Conservation (phyloP, 208 protist species). For the Cochliopodium minus region DNA sequence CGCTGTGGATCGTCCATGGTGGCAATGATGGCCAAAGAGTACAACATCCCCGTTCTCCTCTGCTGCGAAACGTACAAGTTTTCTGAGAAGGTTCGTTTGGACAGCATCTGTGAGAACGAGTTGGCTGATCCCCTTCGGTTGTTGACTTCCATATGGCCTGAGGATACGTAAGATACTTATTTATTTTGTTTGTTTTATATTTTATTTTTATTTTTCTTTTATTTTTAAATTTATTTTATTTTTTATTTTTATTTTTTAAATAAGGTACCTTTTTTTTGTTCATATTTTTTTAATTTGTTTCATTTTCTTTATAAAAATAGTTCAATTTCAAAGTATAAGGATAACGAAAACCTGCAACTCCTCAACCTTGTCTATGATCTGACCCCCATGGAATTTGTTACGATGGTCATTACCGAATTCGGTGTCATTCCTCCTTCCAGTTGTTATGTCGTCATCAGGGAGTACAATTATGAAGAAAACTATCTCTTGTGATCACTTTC, state of each 20-base stretch:
- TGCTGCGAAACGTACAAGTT: constrained; percentile 95
- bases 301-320: no score
- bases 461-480: constrained; percentile 14
- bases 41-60: constrained; percentile 79
- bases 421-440: constrained; percentile 57
- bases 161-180: neutral
- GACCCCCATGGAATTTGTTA: constrained; percentile 50
- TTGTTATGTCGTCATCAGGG: constrained; percentile 56
- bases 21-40: constrained; percentile 64
- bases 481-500: no score
- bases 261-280: neutral
- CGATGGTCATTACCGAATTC: constrained; percentile 62
- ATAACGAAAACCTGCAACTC: neutral
- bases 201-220: neutral
- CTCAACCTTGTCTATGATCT: constrained; percentile 48
- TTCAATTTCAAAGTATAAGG: no score
- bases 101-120: constrained; percentile 82
- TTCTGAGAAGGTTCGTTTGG: constrained; percentile 73
- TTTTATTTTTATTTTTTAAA: neutral
- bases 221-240: neutral
- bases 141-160: neutral
- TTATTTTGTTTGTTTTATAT: neutral
- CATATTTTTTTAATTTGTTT: no score
- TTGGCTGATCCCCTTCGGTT: constrained; percentile 27
- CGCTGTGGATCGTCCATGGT: constrained; percentile 73